These are phyloP conservation scores for Botrytis hyacinthi DNA, from an alignment of 2,329 filamentous ascomycete genomes.

Conservation along the genomic window DNA sequence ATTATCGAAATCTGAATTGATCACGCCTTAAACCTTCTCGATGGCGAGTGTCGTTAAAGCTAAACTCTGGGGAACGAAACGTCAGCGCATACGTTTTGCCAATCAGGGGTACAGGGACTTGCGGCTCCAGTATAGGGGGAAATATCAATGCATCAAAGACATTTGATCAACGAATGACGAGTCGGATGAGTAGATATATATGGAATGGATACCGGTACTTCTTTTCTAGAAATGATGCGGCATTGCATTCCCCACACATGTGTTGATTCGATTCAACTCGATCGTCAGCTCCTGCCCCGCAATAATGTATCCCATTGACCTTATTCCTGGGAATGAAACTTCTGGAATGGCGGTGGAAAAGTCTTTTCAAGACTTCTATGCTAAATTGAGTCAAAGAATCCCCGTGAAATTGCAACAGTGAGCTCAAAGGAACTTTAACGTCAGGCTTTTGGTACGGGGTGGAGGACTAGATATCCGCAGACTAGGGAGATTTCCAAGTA, in stretches of 20 bases:
- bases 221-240: neutral
- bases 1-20: neutral
- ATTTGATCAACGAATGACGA: neutral
- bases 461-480: neutral
- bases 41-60: conserved; percentile 9
- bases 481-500: neutral
- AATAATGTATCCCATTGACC: neutral
- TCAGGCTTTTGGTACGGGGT: neutral
- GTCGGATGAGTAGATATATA: neutral
- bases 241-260: neutral
- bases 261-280: neutral
- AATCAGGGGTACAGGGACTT: conserved; percentile 8
- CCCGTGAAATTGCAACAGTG: neutral
- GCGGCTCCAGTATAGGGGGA: neutral
- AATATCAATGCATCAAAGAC: neutral
- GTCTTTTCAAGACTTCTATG: neutral
- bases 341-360: neutral
- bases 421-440: neutral
- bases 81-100: conserved; percentile 2
- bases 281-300: neutral
- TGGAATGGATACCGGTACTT: neutral
- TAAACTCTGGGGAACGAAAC: conserved; percentile 1
- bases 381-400: neutral
- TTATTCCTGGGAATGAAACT: neutral
- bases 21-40: conserved; percentile 12